Base-by-base conservation (phyloP, 345 rosid species). In the Gossypium australe region DNA sequence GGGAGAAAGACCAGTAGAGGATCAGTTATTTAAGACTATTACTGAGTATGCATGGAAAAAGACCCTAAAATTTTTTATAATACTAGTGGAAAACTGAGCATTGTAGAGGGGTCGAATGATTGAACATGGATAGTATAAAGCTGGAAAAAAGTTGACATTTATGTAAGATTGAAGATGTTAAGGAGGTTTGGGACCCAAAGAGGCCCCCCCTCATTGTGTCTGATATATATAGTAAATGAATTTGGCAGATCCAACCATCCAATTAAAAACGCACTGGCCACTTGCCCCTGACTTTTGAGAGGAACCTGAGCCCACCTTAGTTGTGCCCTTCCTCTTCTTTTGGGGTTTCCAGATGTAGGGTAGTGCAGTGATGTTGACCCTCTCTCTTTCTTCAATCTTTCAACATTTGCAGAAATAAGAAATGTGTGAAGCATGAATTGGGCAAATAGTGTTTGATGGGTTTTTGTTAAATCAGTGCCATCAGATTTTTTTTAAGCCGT, bases 81-180 rank as follows among this genome's bases (percentile, higher is more conserved):
- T 64, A 41, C 8, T 64, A n/a, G 49, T 63, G 12, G 48, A 38
- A 63, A 25, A 59, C 7, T 34, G 12, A 59, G 38, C 63, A 14
- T 62, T 9, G 27, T 43, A 11, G 41, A 29, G 41, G 41, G 41
- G n/a, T 29, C 44, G 4, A 13, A 7, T 7, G 47, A 18, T 9
- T 57, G 45, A 3, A 20, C 11, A 9, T 53, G 57, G 57, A 53
- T 2, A 14, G 45, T 47, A 47, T 14, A 22, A 47, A 22, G 24
- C 6, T 2, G 47, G 11, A 2, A 74, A 75, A 53, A 77, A 61
- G 73, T 17, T 22, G 2, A 57, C 5, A 17, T 67, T 78, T 62
- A 71, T n/a, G 77, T 64, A 64, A 48, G 72, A 57, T 45, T 72
- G 16, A 60, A 24, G 51, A 61, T 34, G 78, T 51, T 76, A 63